Conservation (phyloP, 164 flowering plant genomes). For the Akebia trifoliata region DNA sequence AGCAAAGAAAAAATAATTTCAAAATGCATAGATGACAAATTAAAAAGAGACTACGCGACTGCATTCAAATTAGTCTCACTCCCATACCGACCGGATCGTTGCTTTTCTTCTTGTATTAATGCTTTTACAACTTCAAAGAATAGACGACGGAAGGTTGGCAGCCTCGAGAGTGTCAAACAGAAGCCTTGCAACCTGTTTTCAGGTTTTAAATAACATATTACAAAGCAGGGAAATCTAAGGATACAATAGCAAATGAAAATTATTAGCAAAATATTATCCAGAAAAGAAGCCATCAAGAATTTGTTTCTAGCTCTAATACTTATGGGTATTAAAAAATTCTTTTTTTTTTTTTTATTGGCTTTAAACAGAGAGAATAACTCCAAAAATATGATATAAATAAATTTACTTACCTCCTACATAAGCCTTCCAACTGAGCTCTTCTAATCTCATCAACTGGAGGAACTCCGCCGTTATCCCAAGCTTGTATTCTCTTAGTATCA, state of each 20-base stretch:
- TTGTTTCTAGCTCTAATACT: too few species aligned
- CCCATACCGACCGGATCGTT: conserved; percentile 6
- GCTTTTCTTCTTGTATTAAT: conserved; percentile 22
- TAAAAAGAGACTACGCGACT: not conserved
- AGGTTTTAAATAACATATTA: not conserved
- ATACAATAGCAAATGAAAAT: not conserved
- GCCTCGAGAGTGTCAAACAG: conserved; percentile 29
- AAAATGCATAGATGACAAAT: not conserved
- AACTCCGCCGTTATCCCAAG: conserved; percentile 39
- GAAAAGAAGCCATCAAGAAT: too few species aligned
- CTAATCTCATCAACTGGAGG: conserved; percentile 36
- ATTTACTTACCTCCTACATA: conserved; percentile 29
- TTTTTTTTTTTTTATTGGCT: too few species aligned
- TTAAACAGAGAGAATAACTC: not conserved
- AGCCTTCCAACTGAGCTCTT: conserved; percentile 40
- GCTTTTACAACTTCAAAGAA: conserved; percentile 20
- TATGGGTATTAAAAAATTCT: too few species aligned
- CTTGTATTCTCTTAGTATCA: conserved; percentile 24
- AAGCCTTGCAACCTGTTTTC: conserved; percentile 32
- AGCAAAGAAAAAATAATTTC: not conserved
- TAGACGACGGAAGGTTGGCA: conserved; percentile 34
- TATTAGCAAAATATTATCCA: not conserved
- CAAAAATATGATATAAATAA: not conserved
- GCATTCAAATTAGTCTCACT: not conserved
- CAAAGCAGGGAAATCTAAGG: not conserved